Evolutionary conservation across 164 flowering plant species (phyloP).

Genomic region (Protea cynaroides): DNA sequence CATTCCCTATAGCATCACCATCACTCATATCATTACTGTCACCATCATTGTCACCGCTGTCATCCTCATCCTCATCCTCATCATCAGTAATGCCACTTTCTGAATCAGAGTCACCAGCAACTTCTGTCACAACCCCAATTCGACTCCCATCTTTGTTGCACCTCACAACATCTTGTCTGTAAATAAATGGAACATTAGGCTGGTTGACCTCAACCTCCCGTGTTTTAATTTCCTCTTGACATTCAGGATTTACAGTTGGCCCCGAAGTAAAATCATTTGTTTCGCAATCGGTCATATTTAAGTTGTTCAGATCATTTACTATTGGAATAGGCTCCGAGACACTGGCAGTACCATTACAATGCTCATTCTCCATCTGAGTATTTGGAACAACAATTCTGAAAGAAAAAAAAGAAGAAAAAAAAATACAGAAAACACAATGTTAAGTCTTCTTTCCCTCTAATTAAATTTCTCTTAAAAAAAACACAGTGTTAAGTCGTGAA

Average conservation of each 20-base stretch:
- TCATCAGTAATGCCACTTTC: slow-evolving; percentile 26
- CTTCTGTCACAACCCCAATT: slow-evolving; percentile 43
- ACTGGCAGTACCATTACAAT: slow-evolving; percentile 12
- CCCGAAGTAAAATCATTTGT: slow-evolving; percentile 8
- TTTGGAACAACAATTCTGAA: background rate
- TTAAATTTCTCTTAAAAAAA: background rate
- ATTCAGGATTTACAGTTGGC: slow-evolving; percentile 13
- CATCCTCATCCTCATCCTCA: slow-evolving; percentile 3
- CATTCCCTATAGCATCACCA: slow-evolving; percentile 15
- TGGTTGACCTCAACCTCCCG: slow-evolving; percentile 18
- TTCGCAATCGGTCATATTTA: slow-evolving; percentile 7
- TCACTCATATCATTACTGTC: slow-evolving; percentile 19
- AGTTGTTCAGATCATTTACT: slow-evolving; percentile 5
- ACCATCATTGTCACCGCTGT: slow-evolving; percentile 18
- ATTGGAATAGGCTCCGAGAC: slow-evolving; percentile 11
- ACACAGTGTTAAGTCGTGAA: background rate
- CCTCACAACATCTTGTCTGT: slow-evolving; percentile 83
- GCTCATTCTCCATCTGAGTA: slow-evolving; percentile 35
- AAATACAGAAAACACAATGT: background rate
- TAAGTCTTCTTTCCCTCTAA: too few species aligned
- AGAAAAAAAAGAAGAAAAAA: background rate
- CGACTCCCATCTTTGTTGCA: slow-evolving; percentile 20
- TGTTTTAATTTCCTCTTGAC: slow-evolving; percentile 15
- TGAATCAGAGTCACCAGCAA: slow-evolving; percentile 49
- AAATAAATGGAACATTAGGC: slow-evolving; percentile 32